A percentile compares a stretch with the other conserved stretches of the same genome.
Conservation (phyloP, 257 asterid species). For the Cruciata laevipes region DNA sequence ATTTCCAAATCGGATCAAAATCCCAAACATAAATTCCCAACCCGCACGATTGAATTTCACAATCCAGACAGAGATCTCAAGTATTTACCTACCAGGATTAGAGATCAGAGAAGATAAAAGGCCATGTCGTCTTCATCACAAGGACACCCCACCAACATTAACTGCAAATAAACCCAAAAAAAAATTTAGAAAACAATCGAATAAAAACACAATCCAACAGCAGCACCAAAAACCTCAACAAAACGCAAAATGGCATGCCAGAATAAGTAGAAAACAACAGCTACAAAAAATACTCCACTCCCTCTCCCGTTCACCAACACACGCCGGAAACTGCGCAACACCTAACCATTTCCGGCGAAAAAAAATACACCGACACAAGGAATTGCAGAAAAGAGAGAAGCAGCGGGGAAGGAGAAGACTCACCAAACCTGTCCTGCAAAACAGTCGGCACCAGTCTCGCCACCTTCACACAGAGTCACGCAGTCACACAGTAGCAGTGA, state of each 20-base stretch:
- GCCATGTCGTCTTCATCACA: slow-evolving; percentile 14
- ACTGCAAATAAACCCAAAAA: not conserved
- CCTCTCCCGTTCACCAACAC: no score
- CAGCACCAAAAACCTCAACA: not conserved
- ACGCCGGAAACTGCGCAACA: not conserved
- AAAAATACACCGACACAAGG: not conserved
- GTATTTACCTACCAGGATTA: slow-evolving; percentile 5
- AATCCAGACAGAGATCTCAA: slow-evolving; percentile 9
- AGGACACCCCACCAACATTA: slow-evolving; percentile 11
- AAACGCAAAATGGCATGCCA: not conserved
- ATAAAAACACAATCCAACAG: slow-evolving; percentile 3
- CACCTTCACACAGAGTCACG: slow-evolving; percentile 4
- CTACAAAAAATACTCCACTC: no score
- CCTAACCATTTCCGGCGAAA: no score
- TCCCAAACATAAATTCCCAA: not conserved
- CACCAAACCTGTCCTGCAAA: slow-evolving; percentile 1
- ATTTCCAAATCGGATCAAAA: not conserved
- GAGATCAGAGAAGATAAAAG: slow-evolving; percentile 10
- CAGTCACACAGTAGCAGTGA: not conserved
- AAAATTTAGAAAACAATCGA: no score
- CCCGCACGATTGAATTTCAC: not conserved
- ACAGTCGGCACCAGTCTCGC: slow-evolving; percentile 1
- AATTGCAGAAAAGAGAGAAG: not conserved
- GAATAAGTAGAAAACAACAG: no score
- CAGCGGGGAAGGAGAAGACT: not conserved